Evolutionary conservation across 768 basidiomycete genomes (phyloP).

Genomic region (Lactarius sp.): DNA sequence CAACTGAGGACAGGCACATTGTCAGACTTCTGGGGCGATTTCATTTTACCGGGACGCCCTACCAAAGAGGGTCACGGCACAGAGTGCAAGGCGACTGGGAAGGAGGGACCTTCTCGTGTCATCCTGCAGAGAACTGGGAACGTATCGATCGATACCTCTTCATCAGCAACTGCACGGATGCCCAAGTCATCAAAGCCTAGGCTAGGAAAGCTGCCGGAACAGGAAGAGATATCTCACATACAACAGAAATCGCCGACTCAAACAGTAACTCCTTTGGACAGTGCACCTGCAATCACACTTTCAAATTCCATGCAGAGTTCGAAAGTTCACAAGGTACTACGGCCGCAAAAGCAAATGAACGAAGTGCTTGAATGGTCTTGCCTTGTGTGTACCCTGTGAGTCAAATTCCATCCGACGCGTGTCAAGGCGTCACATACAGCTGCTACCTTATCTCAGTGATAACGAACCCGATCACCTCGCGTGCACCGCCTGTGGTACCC

Average conservation of each 20-base stretch:
- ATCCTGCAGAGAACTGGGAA: not conserved
- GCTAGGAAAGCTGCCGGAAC: slow-evolving; percentile 37
- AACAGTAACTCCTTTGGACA: not conserved
- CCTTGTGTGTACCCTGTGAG: slow-evolving; percentile 10
- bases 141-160: not conserved
- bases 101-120: not conserved
- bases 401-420: not conserved
- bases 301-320: slow-evolving; percentile 2
- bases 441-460: slow-evolving; percentile 34
- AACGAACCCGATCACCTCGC: slow-evolving; percentile 52
- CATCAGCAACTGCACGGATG: slow-evolving; percentile 4
- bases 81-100: not conserved
- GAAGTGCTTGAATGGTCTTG: slow-evolving; percentile 18
- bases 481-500: slow-evolving; percentile 58
- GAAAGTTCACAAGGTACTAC: not conserved
- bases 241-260: not conserved
- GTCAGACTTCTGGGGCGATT: slow-evolving; percentile 48
- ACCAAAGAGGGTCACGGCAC: not conserved
- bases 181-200: slow-evolving; percentile 22
- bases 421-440: not conserved
- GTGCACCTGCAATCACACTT: slow-evolving; percentile 1
- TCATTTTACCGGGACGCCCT: slow-evolving; percentile 37
- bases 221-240: slow-evolving; percentile 21
- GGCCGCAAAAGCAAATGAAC: too few relatives aligned
- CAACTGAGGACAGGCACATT: slow-evolving; percentile 39